Conservation (phyloP, 1,139 yeast genomes). For the Diutina sp. region DNA sequence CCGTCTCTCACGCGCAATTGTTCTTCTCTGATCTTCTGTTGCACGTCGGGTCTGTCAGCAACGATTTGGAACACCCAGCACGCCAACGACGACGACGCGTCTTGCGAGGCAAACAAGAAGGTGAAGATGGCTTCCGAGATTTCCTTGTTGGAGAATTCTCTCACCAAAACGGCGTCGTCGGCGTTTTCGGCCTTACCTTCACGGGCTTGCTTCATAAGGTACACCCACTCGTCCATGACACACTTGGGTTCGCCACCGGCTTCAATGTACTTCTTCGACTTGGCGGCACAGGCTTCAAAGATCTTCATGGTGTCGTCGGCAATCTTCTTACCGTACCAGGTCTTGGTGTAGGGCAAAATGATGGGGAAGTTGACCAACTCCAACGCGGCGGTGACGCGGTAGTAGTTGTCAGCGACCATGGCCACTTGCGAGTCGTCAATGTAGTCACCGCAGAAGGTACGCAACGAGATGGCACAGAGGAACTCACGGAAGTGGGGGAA, state of each 20-base stretch:
- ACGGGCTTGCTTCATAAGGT: conserved; percentile 68
- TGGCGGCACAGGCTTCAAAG: conserved; percentile 77
- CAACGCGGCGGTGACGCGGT: conserved; percentile 82
- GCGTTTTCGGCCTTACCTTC: conserved; percentile 27
- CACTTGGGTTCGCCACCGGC: conserved; percentile 73
- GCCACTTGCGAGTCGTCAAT: conserved; percentile 84
- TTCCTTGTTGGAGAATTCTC: conserved; percentile 83
- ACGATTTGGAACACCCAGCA: conserved; percentile 97
- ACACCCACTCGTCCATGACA: conserved; percentile 93
- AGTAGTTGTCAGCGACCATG: conserved; percentile 83
- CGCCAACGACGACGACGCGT: conserved; percentile 94
- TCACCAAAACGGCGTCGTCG: conserved; percentile 43
- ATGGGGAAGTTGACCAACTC: conserved; percentile 97
- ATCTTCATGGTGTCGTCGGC: conserved; percentile 91
- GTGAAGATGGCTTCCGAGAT: conserved; percentile 95
- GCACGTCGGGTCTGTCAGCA: conserved; percentile 90
- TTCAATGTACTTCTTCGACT: conserved; percentile 69
- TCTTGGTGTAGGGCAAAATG: conserved; percentile 86
- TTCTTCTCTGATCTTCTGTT: conserved; percentile 76
- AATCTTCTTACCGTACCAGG: conserved; percentile 93
- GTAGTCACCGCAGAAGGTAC: conserved; percentile 92
- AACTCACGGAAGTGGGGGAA: conserved; percentile 94
- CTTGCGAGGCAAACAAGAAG: conserved; percentile 93
- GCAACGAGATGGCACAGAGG: conserved; percentile 84
- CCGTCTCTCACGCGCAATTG: conserved; percentile 74